Conservation (phyloP, 176 grass and related monocot genomes). For the Dactylis glomerata region DNA sequence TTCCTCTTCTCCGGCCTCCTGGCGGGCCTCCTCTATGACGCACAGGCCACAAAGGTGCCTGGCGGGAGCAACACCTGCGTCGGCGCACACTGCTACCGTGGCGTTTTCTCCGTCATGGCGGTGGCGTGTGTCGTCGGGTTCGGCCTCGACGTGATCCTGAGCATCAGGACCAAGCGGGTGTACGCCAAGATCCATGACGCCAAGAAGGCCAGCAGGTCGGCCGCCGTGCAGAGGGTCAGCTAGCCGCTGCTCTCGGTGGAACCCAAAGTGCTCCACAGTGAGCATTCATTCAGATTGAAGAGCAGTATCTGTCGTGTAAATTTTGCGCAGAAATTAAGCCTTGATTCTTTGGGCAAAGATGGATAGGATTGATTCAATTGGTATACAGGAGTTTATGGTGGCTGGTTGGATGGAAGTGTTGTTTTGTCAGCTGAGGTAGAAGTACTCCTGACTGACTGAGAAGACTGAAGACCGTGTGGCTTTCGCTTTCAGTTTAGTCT, state of each 20-base stretch:
- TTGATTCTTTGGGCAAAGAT: neutral
- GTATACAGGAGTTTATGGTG: neutral
- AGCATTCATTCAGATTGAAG: too few relatives aligned
- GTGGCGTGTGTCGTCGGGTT: too few relatives aligned
- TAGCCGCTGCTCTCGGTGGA: neutral
- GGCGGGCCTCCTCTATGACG: slow-evolving; percentile 85
- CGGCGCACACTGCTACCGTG: too few relatives aligned
- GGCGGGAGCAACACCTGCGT: slow-evolving; percentile 85
- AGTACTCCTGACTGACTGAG: too few relatives aligned
- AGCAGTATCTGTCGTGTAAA: neutral
- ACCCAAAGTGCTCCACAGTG: neutral
- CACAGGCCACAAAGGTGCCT: slow-evolving; percentile 64
- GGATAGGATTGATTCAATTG: slow-evolving; percentile 20
- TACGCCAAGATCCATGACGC: slow-evolving; percentile 74
- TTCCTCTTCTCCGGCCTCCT: slow-evolving; percentile 98
- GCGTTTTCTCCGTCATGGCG: too few relatives aligned
- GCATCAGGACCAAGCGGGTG: too few relatives aligned
- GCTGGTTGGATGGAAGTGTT: neutral
- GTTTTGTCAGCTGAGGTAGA: too few relatives aligned
- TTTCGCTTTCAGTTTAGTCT: neutral
- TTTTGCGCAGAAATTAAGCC: neutral
- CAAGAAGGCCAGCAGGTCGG: slow-evolving; percentile 47
- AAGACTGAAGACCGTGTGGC: too few relatives aligned
- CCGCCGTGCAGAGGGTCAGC: slow-evolving; percentile 17
- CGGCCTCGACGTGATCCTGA: too few relatives aligned